A percentile compares a stretch with the other conserved stretches of the same genome.
Evolutionary conservation across 2,329 filamentous ascomycete genomes (phyloP).

Genomic region (Arthrobotrys sphaeroides): DNA sequence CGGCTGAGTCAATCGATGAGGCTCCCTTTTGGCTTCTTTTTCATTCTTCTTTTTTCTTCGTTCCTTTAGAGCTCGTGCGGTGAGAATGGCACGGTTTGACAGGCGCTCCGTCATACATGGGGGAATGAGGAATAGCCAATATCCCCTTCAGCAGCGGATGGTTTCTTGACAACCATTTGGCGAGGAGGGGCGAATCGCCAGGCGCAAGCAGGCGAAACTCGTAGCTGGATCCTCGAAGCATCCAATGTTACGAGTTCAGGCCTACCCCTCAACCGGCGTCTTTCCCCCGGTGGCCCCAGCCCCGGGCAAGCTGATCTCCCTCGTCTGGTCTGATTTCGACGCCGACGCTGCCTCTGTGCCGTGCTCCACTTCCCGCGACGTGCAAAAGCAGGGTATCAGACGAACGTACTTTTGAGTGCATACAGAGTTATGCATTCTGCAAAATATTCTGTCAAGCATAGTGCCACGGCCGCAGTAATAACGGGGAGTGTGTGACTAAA

Average conservation of each 20-base stretch:
- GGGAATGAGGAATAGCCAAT: background rate
- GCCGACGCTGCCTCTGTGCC: slow-evolving; percentile 16
- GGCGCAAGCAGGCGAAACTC: slow-evolving; percentile 32
- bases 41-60: slow-evolving; percentile 13
- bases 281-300: slow-evolving; percentile 11
- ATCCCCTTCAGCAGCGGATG: slow-evolving; percentile 34
- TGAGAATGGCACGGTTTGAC: slow-evolving; percentile 32
- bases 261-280: slow-evolving; percentile 7
- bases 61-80: slow-evolving; percentile 18
- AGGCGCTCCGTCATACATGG: slow-evolving; percentile 50
- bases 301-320: slow-evolving; percentile 4
- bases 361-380: slow-evolving; percentile 33
- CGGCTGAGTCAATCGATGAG: slow-evolving; percentile 53
- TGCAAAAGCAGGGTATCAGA: slow-evolving; percentile 23
- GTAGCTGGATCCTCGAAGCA: slow-evolving; percentile 48
- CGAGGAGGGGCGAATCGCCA: slow-evolving; percentile 39
- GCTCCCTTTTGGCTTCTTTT: slow-evolving; percentile 19
- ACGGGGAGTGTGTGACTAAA: slow-evolving; percentile 41
- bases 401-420: slow-evolving; percentile 20
- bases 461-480: slow-evolving; percentile 1
- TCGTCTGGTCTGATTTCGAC: slow-evolving; percentile 1
- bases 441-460: slow-evolving; percentile 22
- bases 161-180: slow-evolving; percentile 15
- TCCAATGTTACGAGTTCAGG: slow-evolving; percentile 36
- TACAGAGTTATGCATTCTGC: slow-evolving; percentile 22